Base-by-base conservation (phyloP, 306 rosid genomes). In the Oxytropis ochrocephala region DNA sequence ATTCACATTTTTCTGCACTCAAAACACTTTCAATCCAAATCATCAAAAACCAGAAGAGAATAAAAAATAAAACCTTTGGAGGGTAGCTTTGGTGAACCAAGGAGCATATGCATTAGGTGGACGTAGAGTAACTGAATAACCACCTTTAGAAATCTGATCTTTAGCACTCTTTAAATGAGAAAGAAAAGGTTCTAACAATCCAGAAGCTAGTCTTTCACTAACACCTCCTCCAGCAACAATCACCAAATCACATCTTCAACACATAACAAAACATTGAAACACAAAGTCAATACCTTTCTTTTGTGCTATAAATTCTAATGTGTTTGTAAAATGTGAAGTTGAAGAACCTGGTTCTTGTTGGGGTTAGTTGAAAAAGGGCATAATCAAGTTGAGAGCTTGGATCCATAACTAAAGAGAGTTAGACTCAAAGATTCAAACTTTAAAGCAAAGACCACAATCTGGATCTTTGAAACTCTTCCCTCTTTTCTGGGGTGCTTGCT, bases 141-240 rank as follows among this genome's bases (percentile, higher is more conserved):
- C 99, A 62, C 97, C 99, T 82, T 91, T 95, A 6, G 95, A 91
- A 87, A 91, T 95, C 88, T 95, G 99, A 86, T 95, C 99, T 69
- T 84, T 81, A 5, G 99, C 99, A 49, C 83, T 81, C 74, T 86
- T 84, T 7, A 95, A 81, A 67, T 95, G 99, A 32, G 75, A 69
- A 51, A 95, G 80, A 82, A 95, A 95, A 9, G 99, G 99, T 77
- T 86, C 89, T 35, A 95, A 81, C 67, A 91, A 82, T 65, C 99
- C 99, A 14, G 97, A 85, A 38, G 97, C 99, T 46, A 91, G 75
- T 44, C 90, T 91, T 89, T 95, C 99, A 38, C 50, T 87, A 50
- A 76, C 85, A 50, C 86, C 91, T 0, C 80, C 92, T 0, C 80
- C 92, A 66, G 83, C 81, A 69, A 75, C 80, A 58, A 91, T 82